Percentiles rank a stretch among this genome's conserved stretches.
Evolutionary conservation across 768 basidiomycete genomes (phyloP).

Genomic region (Lentinula boryana): DNA sequence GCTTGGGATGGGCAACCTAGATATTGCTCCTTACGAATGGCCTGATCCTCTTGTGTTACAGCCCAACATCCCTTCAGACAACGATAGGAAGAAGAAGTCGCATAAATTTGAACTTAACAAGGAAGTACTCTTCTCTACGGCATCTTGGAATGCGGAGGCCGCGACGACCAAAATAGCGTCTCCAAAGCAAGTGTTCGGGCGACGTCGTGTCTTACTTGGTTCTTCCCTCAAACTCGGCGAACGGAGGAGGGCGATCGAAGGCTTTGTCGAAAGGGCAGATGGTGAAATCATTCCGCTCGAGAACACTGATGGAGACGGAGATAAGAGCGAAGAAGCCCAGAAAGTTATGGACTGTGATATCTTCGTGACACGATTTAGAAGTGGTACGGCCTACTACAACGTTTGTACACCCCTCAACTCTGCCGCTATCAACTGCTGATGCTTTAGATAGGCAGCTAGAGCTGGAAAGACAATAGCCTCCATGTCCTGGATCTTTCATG

Average conservation of each 20-base stretch:
- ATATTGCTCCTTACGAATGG: constrained; percentile 60
- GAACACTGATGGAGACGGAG: constrained; percentile 18
- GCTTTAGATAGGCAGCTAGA: constrained; percentile 47
- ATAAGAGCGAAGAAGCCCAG: constrained; percentile 30
- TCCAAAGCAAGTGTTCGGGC: constrained; percentile 45
- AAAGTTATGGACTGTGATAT: constrained; percentile 56
- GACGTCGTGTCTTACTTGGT: constrained; percentile 56
- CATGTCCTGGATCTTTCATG: constrained; percentile 78
- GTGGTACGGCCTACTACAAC: constrained; percentile 64
- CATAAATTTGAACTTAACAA: constrained; percentile 25
- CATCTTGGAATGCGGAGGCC: constrained; percentile 17
- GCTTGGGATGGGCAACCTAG: constrained; percentile 44
- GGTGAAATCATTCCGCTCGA: constrained; percentile 36
- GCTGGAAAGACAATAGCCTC: constrained; percentile 64
- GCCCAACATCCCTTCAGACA: constrained; percentile 14
- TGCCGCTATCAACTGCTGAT: not conserved
- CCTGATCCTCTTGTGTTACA: constrained; percentile 58
- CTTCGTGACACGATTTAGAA: constrained; percentile 63
- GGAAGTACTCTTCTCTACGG: constrained; percentile 28
- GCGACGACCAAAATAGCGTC: constrained; percentile 5
- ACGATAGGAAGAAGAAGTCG: constrained; percentile 21
- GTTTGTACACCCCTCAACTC: constrained; percentile 30
- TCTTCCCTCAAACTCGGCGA: constrained; percentile 48
- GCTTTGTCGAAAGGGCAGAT: constrained; percentile 55
- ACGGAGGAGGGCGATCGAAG: constrained; percentile 49